Percentiles rank a stretch among this genome's conserved stretches.
phyloP scores from a whole-genome alignment of 805 yeast species.

The Monosporozyma yasuniensis region DNA sequence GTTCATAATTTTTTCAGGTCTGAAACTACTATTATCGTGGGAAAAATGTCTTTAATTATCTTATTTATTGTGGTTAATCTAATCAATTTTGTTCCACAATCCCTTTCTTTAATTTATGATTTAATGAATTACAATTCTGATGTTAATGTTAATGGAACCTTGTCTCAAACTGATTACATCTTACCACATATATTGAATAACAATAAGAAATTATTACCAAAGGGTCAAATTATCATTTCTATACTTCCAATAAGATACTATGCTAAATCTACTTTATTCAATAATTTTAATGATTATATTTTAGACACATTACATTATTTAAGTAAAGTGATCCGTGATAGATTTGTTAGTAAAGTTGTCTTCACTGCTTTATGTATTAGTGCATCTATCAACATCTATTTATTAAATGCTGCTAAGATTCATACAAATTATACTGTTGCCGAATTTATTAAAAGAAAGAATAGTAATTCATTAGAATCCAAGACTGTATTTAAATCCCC shows the following conservation, averaged over 20 bases:
- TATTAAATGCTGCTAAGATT: conserved; percentile 76
- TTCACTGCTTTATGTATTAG: conserved; percentile 67
- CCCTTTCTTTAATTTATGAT: conserved; percentile 53
- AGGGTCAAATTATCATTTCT: conserved; percentile 46
- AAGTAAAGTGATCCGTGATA: conserved; percentile 65
- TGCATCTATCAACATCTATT: conserved; percentile 71
- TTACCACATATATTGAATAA: background rate
- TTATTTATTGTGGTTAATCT: conserved; percentile 55
- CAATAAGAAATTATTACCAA: conserved; percentile 18
- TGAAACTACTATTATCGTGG: conserved; percentile 39
- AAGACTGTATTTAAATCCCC: background rate
- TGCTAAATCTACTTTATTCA: conserved; percentile 46
- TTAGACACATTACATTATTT: conserved; percentile 5
- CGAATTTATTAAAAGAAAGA: conserved; percentile 11
- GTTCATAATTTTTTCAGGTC: conserved; percentile 17
- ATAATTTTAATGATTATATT: conserved; percentile 49
- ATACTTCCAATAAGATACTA: conserved; percentile 49
- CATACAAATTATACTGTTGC: conserved; percentile 39
- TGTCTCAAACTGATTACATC: background rate
- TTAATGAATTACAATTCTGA: background rate
- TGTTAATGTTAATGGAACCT: background rate
- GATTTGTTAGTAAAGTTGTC: conserved; percentile 66
- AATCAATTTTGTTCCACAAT: conserved; percentile 45
- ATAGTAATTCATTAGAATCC: background rate
- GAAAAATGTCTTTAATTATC: conserved; percentile 52